Base-by-base conservation (phyloP, 495 filamentous ascomycete genomes). In the Daldinia concentrica region DNA sequence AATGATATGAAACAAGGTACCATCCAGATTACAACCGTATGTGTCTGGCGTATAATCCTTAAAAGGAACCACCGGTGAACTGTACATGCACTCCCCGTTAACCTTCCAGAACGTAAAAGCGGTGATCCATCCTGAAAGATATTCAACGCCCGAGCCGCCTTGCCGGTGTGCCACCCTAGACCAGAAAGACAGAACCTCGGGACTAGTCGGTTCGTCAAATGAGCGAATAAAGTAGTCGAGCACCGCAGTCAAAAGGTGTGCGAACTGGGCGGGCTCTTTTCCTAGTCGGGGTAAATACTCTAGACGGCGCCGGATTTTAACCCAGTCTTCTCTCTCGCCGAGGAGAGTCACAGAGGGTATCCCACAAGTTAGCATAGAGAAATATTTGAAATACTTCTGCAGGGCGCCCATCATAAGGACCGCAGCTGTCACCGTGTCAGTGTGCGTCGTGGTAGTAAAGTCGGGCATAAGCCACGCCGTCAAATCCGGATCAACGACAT, bases 311-410 rank as follows among this genome's bases (percentile, higher is more conserved):
- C 76, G 58, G 6, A 87, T 71, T 8, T 68, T 30, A 27, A 73
- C 66, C 79, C 81, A 87, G 70, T 86, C 86, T 4, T 65, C 59
- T 29, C 68, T 61, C 29, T 78, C 72, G 17, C 86, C 86, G 0
- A 84, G 73, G 9, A 87, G 68, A 1, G 85, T 87, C 7, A 87
- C 83, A 2, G 79, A 80, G 14, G 86, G 84, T 6, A 88, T 72
- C 0, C 85, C 85, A 62, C 86, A 87, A 2, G 6, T 17, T 0
- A 57, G 9, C 6, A 7, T 1, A n/a, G 26, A 17, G 14, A 1
- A 29, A 19, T 57, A 65, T 4, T 14, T 48, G 39, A 65, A 65
- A 14, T 65, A 65, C 12, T 57, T 24, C 39, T 65, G 36, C 62
- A 65, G 43, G 0, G 37, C 14, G 19, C 62, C 62, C 66, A 71